A percentile compares a stretch with the other conserved stretches of the same genome.
phyloP scores from a whole-genome alignment of 129 eudicot species.

The Tanacetum coccineum region DNA sequence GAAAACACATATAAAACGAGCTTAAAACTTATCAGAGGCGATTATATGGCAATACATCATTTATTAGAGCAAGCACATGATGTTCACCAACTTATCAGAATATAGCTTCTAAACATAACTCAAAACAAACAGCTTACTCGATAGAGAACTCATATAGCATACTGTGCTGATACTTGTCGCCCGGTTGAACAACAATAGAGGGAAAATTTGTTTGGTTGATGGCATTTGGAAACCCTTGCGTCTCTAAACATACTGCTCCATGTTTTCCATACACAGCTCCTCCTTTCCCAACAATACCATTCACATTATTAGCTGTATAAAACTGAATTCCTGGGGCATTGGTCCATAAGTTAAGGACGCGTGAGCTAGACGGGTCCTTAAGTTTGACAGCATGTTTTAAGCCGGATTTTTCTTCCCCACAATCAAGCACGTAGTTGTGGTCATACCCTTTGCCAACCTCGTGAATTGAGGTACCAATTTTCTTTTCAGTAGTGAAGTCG shows the following conservation, averaged over 20 bases:
- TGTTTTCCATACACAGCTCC: slow-evolving; percentile 84
- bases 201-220: slow-evolving; percentile 69
- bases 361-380: slow-evolving; percentile 56
- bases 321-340: slow-evolving; percentile 96
- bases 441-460: slow-evolving; percentile 92
- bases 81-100: neutral
- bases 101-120: neutral
- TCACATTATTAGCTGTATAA: slow-evolving; percentile 78
- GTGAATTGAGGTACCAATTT: slow-evolving; percentile 53
- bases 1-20: no score
- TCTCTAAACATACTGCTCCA: slow-evolving; percentile 75
- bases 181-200: slow-evolving; percentile 67
- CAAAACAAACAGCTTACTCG: slow-evolving; percentile 35
- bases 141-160: slow-evolving; percentile 82
- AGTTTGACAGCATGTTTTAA: slow-evolving; percentile 75
- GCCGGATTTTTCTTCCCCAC: slow-evolving; percentile 78
- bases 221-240: slow-evolving; percentile 92
- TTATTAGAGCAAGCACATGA: slow-evolving; percentile 2
- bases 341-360: slow-evolving; percentile 79
- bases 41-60: neutral
- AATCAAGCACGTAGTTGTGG: slow-evolving; percentile 83
- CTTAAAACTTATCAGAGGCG: no score
- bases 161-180: slow-evolving; percentile 73
- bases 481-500: slow-evolving; percentile 75
- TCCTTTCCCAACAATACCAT: slow-evolving; percentile 75